A percentile compares a stretch with the other conserved stretches of the same genome.
Conservation (phyloP, 2,329 filamentous ascomycete species). For the Periconia sp. region DNA sequence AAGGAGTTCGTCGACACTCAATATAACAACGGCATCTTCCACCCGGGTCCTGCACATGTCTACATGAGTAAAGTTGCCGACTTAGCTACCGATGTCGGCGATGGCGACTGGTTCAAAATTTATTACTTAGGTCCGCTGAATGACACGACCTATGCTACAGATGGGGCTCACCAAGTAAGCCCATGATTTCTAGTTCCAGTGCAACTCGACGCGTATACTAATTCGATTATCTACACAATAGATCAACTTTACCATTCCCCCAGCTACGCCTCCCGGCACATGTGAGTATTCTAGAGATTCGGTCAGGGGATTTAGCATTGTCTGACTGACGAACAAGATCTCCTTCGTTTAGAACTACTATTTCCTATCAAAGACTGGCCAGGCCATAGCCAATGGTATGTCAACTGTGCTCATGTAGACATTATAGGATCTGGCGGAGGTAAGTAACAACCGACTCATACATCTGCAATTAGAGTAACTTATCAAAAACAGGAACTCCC, state of each 20-base stretch:
- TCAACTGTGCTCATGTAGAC: constrained; percentile 15
- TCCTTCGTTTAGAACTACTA: constrained; percentile 13
- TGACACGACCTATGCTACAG: constrained; percentile 5
- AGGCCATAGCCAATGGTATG: constrained; percentile 15
- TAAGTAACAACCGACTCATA: neutral
- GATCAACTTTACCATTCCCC: constrained; percentile 10
- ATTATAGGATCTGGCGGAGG: constrained; percentile 11
- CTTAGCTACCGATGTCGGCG: constrained; percentile 5
- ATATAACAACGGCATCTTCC: constrained; percentile 10
- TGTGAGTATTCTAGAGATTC: constrained; percentile 1
- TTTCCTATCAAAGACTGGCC: constrained; percentile 10
- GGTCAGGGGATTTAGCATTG: too few relatives aligned
- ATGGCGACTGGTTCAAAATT: constrained; percentile 18
- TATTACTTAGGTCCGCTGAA: constrained; percentile 7
- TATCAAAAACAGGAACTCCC: constrained; percentile 1
- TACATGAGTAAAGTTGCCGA: constrained; percentile 11
- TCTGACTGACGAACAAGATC: constrained; percentile 1
- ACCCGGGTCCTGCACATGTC: constrained; percentile 12
- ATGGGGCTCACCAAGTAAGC: too few relatives aligned
- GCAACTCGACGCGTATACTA: neutral
- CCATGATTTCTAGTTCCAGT: neutral
- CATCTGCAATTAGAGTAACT: neutral
- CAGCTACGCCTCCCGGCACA: constrained; percentile 6
- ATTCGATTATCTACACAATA: neutral
- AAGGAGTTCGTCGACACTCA: constrained; percentile 1